A percentile compares a stretch with the other conserved stretches of the same genome.
Evolutionary conservation across 176 grass and related monocot genomes (phyloP).

Genomic region (Carex cristatella): DNA sequence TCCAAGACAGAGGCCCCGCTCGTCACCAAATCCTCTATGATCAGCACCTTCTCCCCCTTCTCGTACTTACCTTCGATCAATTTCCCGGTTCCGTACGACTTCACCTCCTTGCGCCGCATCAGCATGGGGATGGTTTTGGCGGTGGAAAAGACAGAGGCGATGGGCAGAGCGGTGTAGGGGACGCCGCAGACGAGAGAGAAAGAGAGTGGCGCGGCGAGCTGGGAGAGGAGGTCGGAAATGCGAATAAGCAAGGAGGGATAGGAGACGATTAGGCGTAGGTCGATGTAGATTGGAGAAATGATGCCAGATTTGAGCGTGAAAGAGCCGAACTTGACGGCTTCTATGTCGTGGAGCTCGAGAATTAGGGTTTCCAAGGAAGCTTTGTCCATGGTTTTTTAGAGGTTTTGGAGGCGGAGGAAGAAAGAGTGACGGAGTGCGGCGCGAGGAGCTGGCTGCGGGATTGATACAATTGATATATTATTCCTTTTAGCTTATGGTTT

Average conservation of each 20-base stretch:
- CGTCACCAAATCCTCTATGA: constrained; percentile 93
- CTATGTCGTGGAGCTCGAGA: constrained; percentile 79
- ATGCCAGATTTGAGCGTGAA: constrained; percentile 97
- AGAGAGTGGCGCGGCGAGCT: constrained; percentile 38
- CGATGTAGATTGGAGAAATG: constrained; percentile 94
- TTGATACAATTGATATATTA: too few species aligned
- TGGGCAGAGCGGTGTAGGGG: constrained; percentile 90
- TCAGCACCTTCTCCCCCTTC: constrained; percentile 47
- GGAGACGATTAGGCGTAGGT: constrained; percentile 86
- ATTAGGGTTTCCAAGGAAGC: constrained; percentile 50
- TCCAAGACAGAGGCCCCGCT: constrained; percentile 90
- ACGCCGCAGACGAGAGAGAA: constrained; percentile 86
- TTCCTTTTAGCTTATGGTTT: too few species aligned
- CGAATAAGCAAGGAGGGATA: constrained; percentile 64
- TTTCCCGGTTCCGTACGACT: constrained; percentile 82
- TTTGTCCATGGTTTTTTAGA: constrained; percentile 50
- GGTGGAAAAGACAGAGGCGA: constrained; percentile 73
- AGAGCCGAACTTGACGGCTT: constrained; percentile 70
- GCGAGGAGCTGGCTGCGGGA: not conserved
- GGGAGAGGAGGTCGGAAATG: constrained; percentile 53
- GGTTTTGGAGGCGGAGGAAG: constrained; percentile 11
- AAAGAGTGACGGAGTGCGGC: not conserved
- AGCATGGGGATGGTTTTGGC: constrained; percentile 67
- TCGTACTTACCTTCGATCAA: constrained; percentile 66
- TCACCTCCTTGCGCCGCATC: constrained; percentile 93